Conservation (phyloP, 2,329 filamentous ascomycete genomes). For the Arthrobotrys sphaeroides region DNA sequence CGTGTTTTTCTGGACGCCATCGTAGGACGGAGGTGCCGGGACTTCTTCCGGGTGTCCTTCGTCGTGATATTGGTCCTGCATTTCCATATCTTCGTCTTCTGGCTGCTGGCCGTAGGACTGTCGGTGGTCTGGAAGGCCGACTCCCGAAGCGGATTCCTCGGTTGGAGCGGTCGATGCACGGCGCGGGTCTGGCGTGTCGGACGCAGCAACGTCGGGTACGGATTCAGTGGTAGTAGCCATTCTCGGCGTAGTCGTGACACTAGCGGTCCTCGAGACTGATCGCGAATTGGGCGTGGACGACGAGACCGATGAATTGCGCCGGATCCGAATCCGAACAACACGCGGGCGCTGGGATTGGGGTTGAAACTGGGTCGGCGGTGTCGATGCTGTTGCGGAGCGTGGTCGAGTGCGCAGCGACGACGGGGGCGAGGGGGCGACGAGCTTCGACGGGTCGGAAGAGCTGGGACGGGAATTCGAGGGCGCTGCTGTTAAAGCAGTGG, state of each 20-base stretch:
- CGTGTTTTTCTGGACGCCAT: neutral
- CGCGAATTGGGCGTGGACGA: constrained; percentile 13
- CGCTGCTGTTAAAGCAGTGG: constrained; percentile 7
- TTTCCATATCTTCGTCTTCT: constrained; percentile 48
- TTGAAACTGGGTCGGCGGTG: too few species aligned
- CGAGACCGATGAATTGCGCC: constrained; percentile 39
- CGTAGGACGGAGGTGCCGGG: constrained; percentile 4
- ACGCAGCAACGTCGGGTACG: constrained; percentile 41
- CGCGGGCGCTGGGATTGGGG: constrained; percentile 24
- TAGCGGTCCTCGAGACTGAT: constrained; percentile 29
- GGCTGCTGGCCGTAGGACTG: constrained; percentile 21
- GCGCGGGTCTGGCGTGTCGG: constrained; percentile 36
- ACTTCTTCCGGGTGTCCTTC: constrained; percentile 20
- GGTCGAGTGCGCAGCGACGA: constrained; percentile 12
- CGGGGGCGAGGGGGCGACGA: constrained; percentile 19
- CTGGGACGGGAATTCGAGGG: constrained; percentile 17
- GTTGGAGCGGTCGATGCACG: constrained; percentile 50
- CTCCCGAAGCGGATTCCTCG: constrained; percentile 48
- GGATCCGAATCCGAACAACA: constrained; percentile 48
- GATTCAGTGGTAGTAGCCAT: constrained; percentile 52
- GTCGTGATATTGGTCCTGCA: constrained; percentile 43
- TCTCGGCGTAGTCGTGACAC: constrained; percentile 29
- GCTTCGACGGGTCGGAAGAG: neutral
- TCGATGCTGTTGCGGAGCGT: constrained; percentile 23
- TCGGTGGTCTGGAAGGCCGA: constrained; percentile 36